Evolutionary conservation across 2,329 filamentous ascomycete genomes (phyloP).

Genomic region (Penicillium sp.): DNA sequence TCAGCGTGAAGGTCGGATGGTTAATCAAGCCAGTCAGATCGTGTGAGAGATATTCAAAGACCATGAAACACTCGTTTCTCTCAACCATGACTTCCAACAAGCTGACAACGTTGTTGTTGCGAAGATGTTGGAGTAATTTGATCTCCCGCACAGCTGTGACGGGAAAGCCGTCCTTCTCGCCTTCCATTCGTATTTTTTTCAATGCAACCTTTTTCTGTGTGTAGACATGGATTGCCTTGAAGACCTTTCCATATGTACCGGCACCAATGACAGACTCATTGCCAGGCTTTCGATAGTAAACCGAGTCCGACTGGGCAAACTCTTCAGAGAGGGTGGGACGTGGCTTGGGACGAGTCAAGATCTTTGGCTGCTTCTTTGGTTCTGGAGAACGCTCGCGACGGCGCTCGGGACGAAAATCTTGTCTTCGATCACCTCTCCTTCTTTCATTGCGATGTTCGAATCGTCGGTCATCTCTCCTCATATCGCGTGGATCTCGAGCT

Average conservation of each 20-base stretch:
- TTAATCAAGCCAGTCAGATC: conserved; percentile 91
- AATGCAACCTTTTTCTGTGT: conserved; percentile 72
- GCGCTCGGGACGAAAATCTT: too few relatives aligned
- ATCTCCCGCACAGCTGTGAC: conserved; percentile 95
- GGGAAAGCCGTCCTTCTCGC: conserved; percentile 97
- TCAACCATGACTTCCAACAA: conserved; percentile 98
- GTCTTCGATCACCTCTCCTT: conserved; percentile 34
- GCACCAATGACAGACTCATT: conserved; percentile 94
- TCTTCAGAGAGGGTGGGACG: conserved; percentile 64
- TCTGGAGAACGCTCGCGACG: conserved; percentile 43
- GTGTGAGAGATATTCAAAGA: conserved; percentile 95
- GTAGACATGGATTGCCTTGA: conserved; percentile 72
- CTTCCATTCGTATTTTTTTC: conserved; percentile 99
- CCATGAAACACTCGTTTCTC: conserved; percentile 98
- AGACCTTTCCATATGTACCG: conserved; percentile 93
- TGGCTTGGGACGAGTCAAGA: conserved; percentile 61
- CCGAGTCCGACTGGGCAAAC: conserved; percentile 69
- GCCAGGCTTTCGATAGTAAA: conserved; percentile 91
- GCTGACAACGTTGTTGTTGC: conserved; percentile 75
- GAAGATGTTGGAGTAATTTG: conserved; percentile 87
- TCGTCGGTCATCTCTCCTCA: conserved; percentile 35
- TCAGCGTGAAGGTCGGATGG: conserved; percentile 81
- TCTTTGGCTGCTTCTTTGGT: conserved; percentile 40
- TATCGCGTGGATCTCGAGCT: conserved; percentile 21
- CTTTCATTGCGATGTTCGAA: conserved; percentile 36